Base-by-base conservation (phyloP, 169 alveolate genomes). In the Babesia divergens region DNA sequence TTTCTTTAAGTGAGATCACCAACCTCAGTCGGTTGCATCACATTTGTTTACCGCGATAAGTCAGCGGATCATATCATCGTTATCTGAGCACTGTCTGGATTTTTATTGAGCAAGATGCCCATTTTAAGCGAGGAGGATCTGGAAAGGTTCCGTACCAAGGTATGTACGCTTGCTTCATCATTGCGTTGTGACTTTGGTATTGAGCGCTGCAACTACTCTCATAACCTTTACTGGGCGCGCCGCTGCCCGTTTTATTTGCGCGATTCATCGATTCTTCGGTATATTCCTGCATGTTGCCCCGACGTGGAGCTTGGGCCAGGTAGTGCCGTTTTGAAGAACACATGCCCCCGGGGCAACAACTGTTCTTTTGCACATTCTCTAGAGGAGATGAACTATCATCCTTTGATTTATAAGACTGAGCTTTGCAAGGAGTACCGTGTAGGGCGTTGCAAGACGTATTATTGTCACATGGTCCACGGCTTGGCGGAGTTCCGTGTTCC, bases 231-330 rank as follows among this genome's bases (percentile, higher is more conserved):
- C 77, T 91, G 95, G 95, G 92, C 92, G 40, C 66, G 95, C 34
- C 51, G 95, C 43, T 86, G 94, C 68, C 95, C 95, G 6, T 91
- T 86, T 65, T 91, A 91, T 74, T 60, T 91, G 40, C 72, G 93
- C 9, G 90, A 89, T 38, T 85, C 92, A 11, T 79, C 93, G 28
- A 87, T 87, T 34, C 66, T 91, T 49, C 69, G 94, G 34, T 91
- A 91, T 51, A 60, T 91, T n/a, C 95, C 95, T n/a, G 91, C 83
- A 26, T 31, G 84, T 55, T 91, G 95, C 65, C 94, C 95, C 6
- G 86, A 82, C 66, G 75, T 52, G 28, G 89, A 76, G 53, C 52
- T 74, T 22, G 81, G 79, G 20, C 76, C 66, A n/a, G 82, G 65
- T 4, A 66, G 65, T 18, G 55, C 86, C 20, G 76, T 86, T 22